Percentiles rank a stretch among this genome's conserved stretches.
These are phyloP conservation scores for Mucor piriformis DNA, from an alignment of 371 early-diverging fungal species.

Conservation along the genomic window DNA sequence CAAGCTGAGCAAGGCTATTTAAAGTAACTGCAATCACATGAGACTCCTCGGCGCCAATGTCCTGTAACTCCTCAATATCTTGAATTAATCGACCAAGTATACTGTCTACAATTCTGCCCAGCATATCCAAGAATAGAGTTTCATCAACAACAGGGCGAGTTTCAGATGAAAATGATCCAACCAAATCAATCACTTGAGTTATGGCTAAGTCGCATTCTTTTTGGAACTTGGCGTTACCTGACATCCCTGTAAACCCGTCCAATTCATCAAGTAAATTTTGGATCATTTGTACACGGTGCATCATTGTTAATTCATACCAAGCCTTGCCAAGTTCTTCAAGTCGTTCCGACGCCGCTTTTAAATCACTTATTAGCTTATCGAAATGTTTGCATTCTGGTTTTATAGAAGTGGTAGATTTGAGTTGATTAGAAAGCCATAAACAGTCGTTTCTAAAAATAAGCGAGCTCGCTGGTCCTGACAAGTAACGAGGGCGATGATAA, in stretches of 20 bases:
- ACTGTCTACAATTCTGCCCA: conserved; percentile 54
- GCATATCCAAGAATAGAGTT: conserved; percentile 29
- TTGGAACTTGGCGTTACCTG: conserved; percentile 43
- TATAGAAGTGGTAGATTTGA: conserved; percentile 2
- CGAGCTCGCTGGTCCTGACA: conserved; percentile 54
- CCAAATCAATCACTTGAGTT: conserved; percentile 51
- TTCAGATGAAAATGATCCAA: conserved; percentile 48
- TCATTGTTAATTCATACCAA: conserved; percentile 41
- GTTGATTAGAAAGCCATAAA: conserved; percentile 59
- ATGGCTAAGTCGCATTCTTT: conserved; percentile 53
- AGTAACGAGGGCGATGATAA: conserved; percentile 39
- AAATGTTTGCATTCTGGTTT: conserved; percentile 12
- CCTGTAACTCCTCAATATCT: conserved; percentile 59
- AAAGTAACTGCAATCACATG: conserved; percentile 57
- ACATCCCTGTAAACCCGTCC: conserved; percentile 56
- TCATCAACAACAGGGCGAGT: conserved; percentile 30
- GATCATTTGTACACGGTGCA: conserved; percentile 32
- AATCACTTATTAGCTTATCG: not conserved
- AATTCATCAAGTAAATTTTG: conserved; percentile 34
- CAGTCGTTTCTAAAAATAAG: conserved; percentile 77
- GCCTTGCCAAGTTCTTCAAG: conserved; percentile 28
- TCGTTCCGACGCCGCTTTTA: conserved; percentile 14
- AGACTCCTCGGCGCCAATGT: conserved; percentile 75
- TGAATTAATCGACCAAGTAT: conserved; percentile 47
- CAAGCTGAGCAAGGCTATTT: conserved; percentile 56